A percentile compares a stretch with the other conserved stretches of the same genome.
Evolutionary conservation across 202 grass and related monocot genomes (phyloP).

Genomic region (Elaeis oleifera): DNA sequence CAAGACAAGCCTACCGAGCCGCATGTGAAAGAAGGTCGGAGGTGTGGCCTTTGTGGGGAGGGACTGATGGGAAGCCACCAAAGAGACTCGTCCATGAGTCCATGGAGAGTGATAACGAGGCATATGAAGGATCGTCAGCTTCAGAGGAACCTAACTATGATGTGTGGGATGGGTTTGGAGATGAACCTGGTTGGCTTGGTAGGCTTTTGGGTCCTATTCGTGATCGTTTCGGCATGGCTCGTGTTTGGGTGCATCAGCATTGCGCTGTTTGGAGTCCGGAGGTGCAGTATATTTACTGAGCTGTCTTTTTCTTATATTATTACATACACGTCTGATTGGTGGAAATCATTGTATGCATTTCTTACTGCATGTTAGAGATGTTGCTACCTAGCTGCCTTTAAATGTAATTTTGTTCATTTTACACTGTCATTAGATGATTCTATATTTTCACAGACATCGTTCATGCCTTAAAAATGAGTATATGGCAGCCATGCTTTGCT

Average conservation of each 20-base stretch:
- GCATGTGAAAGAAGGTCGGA: constrained; percentile 68
- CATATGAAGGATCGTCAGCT: constrained; percentile 73
- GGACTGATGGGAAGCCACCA: constrained; percentile 74
- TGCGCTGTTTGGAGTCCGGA: constrained; percentile 96
- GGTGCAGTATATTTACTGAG: constrained; percentile 31
- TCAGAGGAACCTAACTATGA: constrained; percentile 92
- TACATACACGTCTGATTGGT: too few relatives aligned
- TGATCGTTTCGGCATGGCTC: constrained; percentile 73
- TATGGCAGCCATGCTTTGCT: too few relatives aligned
- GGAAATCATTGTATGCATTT: too few relatives aligned
- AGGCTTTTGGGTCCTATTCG: constrained; percentile 81
- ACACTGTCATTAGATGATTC: too few relatives aligned
- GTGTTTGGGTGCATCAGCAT: constrained; percentile 97
- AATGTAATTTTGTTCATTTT: too few relatives aligned
- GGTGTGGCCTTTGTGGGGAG: constrained; percentile 89
- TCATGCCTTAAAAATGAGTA: too few relatives aligned
- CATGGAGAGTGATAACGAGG: constrained; percentile 81
- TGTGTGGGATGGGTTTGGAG: constrained; percentile 83
- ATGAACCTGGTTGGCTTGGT: constrained; percentile 86
- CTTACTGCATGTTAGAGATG: too few relatives aligned
- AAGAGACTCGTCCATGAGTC: constrained; percentile 66
- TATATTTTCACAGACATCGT: too few relatives aligned
- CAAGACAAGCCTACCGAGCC: constrained; percentile 29
- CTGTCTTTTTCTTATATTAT: not conserved
- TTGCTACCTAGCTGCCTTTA: too few relatives aligned